Evolutionary conservation across 306 rosid species (phyloP), one percentile per base, ranked within the genome.

Genomic region (Hippophae tibetana): DNA sequence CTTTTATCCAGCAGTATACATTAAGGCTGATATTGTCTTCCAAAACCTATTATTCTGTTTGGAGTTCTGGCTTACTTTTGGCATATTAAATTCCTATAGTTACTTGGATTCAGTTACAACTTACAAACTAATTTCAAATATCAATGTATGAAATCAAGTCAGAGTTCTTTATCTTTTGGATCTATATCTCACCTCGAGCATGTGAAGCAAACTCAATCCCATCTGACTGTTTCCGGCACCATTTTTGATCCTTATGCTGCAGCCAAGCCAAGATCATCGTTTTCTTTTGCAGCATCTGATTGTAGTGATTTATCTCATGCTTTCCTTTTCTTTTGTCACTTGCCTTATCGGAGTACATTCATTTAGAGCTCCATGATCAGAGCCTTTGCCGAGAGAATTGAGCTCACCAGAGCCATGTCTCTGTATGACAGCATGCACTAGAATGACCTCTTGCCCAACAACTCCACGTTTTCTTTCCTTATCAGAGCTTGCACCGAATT

Each of bases 321-420:
- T 13, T 64, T 57, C 59, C 68, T 43, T n/a, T 76, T 79, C 66
- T 79, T 79, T 45, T 52, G 45, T 63, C 56, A 41, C n/a, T 46
- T 79, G 13, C 84, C 78, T 8, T 54, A 50, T 41, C 69, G 54
- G 9, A 75, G 60, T 58, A 79, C 69, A 8, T 61, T 61, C 57
- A 66, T 75, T 12, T 79, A 76, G 76, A 79, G 75, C 69, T 64
- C 66, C 51, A 72, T 79, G 78, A 76, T 75, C 49, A 75, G 76
- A 65, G 69, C 73, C 54, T 75, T 69, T 42, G 14, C 61, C 6
- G 84, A 71, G 43, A 67, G 55, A 23, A 62, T 51, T 58, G 68
- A 75, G 13, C 47, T 76, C 57, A 10, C 13, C 10, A 69, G 18
- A 62, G 74, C 78, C 46, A 38, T 75, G 3, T 75, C 81, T 40